Conservation (phyloP, 2,329 filamentous ascomycete genomes). For the Rutstroemia sp. region DNA sequence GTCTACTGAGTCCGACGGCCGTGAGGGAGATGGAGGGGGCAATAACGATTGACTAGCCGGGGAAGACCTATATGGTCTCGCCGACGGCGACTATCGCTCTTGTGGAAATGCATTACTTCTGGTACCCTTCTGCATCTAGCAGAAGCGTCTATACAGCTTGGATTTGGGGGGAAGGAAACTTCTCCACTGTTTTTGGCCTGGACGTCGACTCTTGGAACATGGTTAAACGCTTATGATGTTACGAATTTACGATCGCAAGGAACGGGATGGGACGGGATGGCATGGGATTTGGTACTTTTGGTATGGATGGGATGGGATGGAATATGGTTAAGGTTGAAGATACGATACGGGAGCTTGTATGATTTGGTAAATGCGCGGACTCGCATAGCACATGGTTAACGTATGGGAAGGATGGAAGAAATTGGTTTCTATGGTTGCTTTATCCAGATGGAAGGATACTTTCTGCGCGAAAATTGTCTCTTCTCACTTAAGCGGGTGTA, state of each 20-base stretch:
- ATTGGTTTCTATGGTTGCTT: too few relatives aligned
- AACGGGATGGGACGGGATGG: too few relatives aligned
- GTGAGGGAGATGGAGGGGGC: constrained; percentile 1
- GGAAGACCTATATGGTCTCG: constrained; percentile 4
- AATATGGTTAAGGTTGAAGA: too few relatives aligned
- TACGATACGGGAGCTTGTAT: too few relatives aligned
- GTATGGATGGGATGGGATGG: too few relatives aligned
- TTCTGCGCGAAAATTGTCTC: too few relatives aligned
- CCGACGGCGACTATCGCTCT: constrained; percentile 7
- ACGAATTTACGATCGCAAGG: neutral
- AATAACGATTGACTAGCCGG: constrained; percentile 7
- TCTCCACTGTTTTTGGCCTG: neutral
- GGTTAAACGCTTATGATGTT: neutral
- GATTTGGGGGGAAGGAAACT: neutral
- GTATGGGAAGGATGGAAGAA: too few relatives aligned
- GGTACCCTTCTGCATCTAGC: constrained; percentile 9
- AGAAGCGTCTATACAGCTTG: neutral
- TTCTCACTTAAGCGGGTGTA: too few relatives aligned
- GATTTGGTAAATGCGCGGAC: too few relatives aligned
- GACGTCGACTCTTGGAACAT: neutral
- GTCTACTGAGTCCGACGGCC: constrained; percentile 9
- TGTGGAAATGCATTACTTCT: constrained; percentile 8
- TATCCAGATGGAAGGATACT: too few relatives aligned
- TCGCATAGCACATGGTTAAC: too few relatives aligned
- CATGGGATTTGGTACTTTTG: too few relatives aligned